Base-by-base conservation (phyloP, 1,284 basidiomycete genomes). In the Microbotryomycetes sp. region DNA sequence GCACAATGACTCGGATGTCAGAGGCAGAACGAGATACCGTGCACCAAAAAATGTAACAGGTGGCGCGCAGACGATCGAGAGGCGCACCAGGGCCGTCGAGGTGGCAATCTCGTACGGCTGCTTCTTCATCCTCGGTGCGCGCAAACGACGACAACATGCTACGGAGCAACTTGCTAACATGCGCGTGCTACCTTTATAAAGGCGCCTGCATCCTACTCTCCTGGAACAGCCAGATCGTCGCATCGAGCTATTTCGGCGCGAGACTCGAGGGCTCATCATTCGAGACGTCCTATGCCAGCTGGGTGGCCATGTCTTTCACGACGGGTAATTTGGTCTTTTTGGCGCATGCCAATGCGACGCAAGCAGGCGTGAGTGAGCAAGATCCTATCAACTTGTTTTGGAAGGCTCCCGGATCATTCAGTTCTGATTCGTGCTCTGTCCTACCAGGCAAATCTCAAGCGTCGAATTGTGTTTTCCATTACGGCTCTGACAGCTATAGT, bases 261-360 rank as follows among this genome's bases (percentile, higher is more conserved):
- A 61, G 66, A 5, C 58, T 70, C 5, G 47, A 51, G 24, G 62
- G 56, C 7, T 67, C 63, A 16, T 49, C 60, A 0, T 67, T 65
- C 57, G 56, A 67, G 52, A 45, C 52, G 23, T 61, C 63, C 24
- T 69, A 62, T 46, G 56, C 62, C 2, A 53, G 29, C 35, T 71
- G 66, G 61, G 56, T 71, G 23, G 59, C 71, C 21, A 45, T 72
- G 18, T 65, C 67, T 9, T 72, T 68, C 57, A 72, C 66, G 13
- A 55, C 61, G 1, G 61, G 58, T 54, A 72, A 71, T 55, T 45
- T 71, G 21, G 11, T 66, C 23, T 70, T 70, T 54, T 62, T 72
- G 11, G 62, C 62, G 0, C 54, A 52, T 9, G 65, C 67, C 5
- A 66, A 69, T 24, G 60, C 57, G 3, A 67, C 62, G 1, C 67